Percentiles rank a stretch among this genome's conserved stretches.
phyloP scores from a whole-genome alignment of 148 eudicot species.

The Rhododendron molle region DNA sequence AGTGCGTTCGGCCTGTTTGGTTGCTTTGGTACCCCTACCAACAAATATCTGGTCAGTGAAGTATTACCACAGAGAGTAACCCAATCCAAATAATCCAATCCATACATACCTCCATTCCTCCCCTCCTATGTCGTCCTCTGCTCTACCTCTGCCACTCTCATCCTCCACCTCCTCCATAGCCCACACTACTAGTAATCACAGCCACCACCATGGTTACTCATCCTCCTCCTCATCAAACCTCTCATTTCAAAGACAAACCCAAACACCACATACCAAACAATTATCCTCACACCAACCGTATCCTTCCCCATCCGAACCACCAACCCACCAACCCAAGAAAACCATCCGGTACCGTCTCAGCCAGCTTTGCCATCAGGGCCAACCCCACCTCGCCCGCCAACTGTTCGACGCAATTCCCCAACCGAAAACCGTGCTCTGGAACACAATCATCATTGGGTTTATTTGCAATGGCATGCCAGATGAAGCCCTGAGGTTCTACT shows the following conservation, averaged over 20 bases:
- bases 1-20: too few relatives aligned
- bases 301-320: neutral
- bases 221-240: neutral
- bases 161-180: constrained; percentile 7
- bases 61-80: neutral
- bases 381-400: constrained; percentile 65
- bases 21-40: too few relatives aligned
- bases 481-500: constrained; percentile 58
- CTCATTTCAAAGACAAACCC: neutral
- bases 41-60: neutral
- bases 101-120: neutral
- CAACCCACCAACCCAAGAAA: neutral
- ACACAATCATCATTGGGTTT: constrained; percentile 80
- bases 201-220: neutral
- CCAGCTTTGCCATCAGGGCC: neutral
- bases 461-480: constrained; percentile 67
- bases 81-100: neutral
- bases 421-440: constrained; percentile 83
- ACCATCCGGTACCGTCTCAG: neutral
- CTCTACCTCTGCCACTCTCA: constrained; percentile 24
- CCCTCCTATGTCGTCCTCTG: neutral
- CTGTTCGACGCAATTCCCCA: constrained; percentile 75
- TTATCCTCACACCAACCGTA: neutral
- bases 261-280: constrained; percentile 2
- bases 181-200: neutral